phyloP scores from a whole-genome alignment of 2,329 filamentous ascomycete genomes.

The Calonectria multiphialidica region DNA sequence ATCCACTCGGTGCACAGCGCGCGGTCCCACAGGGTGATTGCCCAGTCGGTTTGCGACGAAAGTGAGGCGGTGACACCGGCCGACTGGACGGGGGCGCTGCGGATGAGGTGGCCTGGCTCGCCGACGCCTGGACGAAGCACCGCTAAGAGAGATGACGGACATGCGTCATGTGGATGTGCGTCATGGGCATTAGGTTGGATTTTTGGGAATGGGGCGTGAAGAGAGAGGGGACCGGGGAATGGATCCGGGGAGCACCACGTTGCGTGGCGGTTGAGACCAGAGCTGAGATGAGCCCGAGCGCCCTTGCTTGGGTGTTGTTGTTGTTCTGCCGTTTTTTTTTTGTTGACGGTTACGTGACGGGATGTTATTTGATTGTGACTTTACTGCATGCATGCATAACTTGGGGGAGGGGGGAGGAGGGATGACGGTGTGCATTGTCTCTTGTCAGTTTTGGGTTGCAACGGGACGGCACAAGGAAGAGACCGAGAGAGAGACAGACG shows the following conservation, averaged over 20 bases:
- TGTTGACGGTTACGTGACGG: neutral
- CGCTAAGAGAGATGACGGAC: constrained; percentile 24
- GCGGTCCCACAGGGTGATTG: neutral
- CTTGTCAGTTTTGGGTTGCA: neutral
- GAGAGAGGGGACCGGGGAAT: neutral
- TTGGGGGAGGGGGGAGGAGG: too few relatives aligned
- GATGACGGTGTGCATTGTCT: neutral
- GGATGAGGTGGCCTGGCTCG: constrained; percentile 14
- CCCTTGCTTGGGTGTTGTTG: neutral
- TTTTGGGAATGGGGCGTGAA: neutral
- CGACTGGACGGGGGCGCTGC: constrained; percentile 20
- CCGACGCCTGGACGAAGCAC: neutral
- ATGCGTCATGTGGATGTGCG: constrained; percentile 28
- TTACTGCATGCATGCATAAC: neutral
- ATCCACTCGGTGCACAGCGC: constrained; percentile 5
- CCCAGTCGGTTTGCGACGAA: constrained; percentile 12
- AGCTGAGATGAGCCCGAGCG: constrained; percentile 1
- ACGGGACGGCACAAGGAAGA: neutral
- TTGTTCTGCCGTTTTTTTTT: too few relatives aligned
- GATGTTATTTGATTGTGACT: neutral
- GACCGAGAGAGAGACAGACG: neutral
- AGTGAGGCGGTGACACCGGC: constrained; percentile 27
- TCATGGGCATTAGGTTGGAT: constrained; percentile 15
- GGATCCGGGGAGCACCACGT: constrained; percentile 7
- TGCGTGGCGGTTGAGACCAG: neutral